Base-by-base conservation (phyloP, 805 yeast species). In the Cyberlindnera galapagoensis region DNA sequence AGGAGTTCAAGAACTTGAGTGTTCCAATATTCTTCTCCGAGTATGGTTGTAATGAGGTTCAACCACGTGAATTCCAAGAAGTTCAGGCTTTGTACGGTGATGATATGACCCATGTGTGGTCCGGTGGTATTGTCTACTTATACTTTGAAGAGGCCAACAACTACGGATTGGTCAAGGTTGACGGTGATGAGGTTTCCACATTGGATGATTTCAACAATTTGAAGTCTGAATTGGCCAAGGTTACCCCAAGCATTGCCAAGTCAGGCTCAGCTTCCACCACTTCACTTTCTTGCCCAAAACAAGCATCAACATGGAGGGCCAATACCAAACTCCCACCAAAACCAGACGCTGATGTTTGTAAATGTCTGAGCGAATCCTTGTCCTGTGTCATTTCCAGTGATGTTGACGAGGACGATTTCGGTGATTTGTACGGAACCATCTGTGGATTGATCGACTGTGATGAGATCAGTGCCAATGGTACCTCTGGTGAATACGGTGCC, bases 71-170 rank as follows among this genome's bases (percentile, higher is more conserved):
- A 49, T 85, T 85, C 63, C 67, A 77, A 21, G 95, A 85, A 54
- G 83, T 85, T 38, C 69, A 64, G 11, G 71, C 87, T 5, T 56
- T 85, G 7, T 85, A 69, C 62, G 59, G 76, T 20, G 65, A 60
- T 40, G 62, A 82, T 18, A 85, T 85, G 95, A 80, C 92, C 30
- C 82, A 74, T 50, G 88, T 85, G 32, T 86, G 94, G 92, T 83
- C 94, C 25, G 95, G 95, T 54, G 95, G 95, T 60, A 82, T 85
- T 48, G 90, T 83, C 33, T 85, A 86, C 70, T 83, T 83, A 92
- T 85, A 83, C 64, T 82, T 79, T 57, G 76, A 86, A 65, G 95
- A 85, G 61, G 77, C 60, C 28, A 86, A 86, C 61, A 58, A 82
- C 45, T 85, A 84, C 54, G 95, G 95, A 40, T 69, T 85, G 40